phyloP scores from a whole-genome alignment of 2,329 filamentous ascomycete species.

The Fusarium denticulatum region DNA sequence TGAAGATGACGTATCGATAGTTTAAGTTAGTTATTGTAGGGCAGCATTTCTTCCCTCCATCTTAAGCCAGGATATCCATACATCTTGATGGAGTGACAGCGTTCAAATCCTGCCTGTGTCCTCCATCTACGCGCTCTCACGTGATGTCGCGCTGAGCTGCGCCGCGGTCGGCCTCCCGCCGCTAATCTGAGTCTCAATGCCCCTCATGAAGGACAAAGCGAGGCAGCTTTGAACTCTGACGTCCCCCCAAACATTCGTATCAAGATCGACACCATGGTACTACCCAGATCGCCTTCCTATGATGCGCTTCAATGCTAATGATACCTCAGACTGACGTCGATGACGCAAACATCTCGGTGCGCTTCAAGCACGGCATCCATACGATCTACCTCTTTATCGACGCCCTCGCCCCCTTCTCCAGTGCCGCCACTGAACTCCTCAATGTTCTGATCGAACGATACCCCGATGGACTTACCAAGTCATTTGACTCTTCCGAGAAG shows the following conservation, averaged over 20 bases:
- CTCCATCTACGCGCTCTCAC: constrained; percentile 25
- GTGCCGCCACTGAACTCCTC: constrained; percentile 68
- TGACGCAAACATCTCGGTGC: constrained; percentile 69
- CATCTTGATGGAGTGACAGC: background rate
- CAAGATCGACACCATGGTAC: constrained; percentile 33
- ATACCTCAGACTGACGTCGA: constrained; percentile 44
- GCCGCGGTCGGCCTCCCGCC: background rate
- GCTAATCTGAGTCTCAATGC: background rate
- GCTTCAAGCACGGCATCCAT: constrained; percentile 77
- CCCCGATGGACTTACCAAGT: constrained; percentile 59
- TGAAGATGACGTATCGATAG: constrained; percentile 9
- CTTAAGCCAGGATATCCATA: background rate
- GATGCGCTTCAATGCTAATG: background rate
- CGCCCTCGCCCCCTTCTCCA: constrained; percentile 64
- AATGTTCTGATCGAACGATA: constrained; percentile 66
- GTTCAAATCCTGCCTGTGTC: background rate
- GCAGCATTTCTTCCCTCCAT: background rate
- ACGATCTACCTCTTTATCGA: constrained; percentile 76
- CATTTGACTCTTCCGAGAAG: constrained; percentile 45
- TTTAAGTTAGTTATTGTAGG: background rate
- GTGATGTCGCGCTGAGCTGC: constrained; percentile 21
- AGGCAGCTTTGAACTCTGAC: background rate
- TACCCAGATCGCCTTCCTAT: background rate
- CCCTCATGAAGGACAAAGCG: constrained; percentile 10
- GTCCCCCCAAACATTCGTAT: background rate